These are phyloP conservation scores for Mycena latifolia DNA, from an alignment of 768 basidiomycete species.

Conservation along the genomic window DNA sequence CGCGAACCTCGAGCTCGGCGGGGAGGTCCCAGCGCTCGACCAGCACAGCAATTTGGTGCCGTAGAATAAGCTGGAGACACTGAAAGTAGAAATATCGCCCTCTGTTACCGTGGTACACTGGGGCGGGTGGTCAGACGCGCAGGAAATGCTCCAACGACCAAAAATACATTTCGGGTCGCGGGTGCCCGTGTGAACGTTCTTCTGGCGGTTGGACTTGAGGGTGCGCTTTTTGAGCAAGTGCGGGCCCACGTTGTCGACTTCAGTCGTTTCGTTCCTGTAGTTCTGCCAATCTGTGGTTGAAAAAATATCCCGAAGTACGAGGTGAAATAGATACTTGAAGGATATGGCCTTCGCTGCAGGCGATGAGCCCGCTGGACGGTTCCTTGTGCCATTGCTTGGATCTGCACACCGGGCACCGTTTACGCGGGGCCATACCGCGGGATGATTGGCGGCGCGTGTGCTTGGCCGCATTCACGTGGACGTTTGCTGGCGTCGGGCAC, in stretches of 20 bases:
- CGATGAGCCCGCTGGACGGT: conserved; percentile 80
- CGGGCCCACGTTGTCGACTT: conserved; percentile 72
- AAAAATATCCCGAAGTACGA: background rate
- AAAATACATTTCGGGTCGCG: conserved; percentile 69
- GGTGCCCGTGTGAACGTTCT: conserved; percentile 59
- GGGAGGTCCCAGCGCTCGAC: conserved; percentile 78
- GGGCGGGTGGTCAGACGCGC: background rate
- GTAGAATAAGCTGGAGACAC: conserved; percentile 84
- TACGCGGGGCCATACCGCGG: conserved; percentile 66
- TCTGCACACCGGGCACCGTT: conserved; percentile 82
- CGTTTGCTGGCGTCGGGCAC: conserved; percentile 19
- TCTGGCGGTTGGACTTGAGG: conserved; percentile 68
- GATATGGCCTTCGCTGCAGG: conserved; percentile 93
- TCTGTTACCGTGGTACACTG: conserved; percentile 88
- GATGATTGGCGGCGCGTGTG: background rate
- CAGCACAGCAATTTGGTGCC: conserved; percentile 80
- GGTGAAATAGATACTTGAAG: conserved; percentile 70
- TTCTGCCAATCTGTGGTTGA: conserved; percentile 64
- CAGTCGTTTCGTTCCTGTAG: conserved; percentile 84
- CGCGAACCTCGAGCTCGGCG: conserved; percentile 78
- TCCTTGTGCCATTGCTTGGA: conserved; percentile 93
- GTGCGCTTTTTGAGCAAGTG: conserved; percentile 76
- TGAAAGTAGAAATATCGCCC: conserved; percentile 87
- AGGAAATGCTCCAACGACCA: background rate
- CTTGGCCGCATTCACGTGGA: conserved; percentile 10